Evolutionary conservation across 495 filamentous ascomycete species (phyloP), one percentile per base, ranked within the genome.

Genomic region (Sphaerosporella brunnea): DNA sequence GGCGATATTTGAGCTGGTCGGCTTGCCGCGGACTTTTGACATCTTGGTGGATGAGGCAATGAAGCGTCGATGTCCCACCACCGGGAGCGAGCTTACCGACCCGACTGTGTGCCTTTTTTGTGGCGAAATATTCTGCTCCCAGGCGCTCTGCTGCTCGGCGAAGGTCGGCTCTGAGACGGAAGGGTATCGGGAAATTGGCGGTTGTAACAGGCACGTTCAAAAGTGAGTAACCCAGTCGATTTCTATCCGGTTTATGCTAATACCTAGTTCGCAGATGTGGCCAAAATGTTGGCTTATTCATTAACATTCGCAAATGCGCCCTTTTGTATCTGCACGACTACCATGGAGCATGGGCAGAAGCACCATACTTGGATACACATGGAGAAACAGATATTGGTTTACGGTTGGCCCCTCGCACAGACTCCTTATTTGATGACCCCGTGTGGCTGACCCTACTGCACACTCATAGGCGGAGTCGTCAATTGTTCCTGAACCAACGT

Each of bases 351-450:
- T 97, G 80, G 68, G 78, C 77, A 55, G 72, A 74, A 32, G 88
- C 90, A 4, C 90, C 90, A 9, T 97, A 95, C 63, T 78, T 95
- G 40, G 92, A 96, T 66, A 79, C 78, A 58, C 87, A 93, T 64
- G 92, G 90, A 50, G 90, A 97, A 68, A 79, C 81, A 1, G 90
- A 97, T 66, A 73, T 79, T 15, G 83, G 84, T 16, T 69, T 97
- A 13, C 73, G 86, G 52, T 80, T 80, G 23, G 41, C 26, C 23
- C 5, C 13, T 46, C 19, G 36, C 36, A 16, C 71, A 74, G 30
- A 87, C 90, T 4, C 90, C 90, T 8, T 97, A 95, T 64, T 78
- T 95, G 40, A 90, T n/a, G n/a, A n/a, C n/a, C n/a, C n/a, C n/a
- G n/a, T n/a, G n/a, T n/a, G n/a, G n/a, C n/a, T n/a, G n/a, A n/a